Evolutionary conservation across 768 basidiomycete genomes (phyloP).

Genomic region (Suillus hirtellus): DNA sequence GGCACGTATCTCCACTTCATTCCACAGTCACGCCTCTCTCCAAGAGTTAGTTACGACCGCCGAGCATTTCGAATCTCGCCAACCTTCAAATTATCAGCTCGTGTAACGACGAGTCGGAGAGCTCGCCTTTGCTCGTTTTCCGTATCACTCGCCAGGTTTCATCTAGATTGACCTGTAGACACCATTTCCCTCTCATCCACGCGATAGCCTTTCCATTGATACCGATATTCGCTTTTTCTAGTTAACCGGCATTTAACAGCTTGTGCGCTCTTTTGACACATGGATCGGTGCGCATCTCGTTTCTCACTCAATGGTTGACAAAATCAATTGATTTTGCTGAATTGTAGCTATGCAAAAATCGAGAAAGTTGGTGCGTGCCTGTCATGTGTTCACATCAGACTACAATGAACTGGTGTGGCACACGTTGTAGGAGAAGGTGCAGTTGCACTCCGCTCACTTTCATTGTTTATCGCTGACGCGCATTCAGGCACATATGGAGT

Average conservation of each 20-base stretch:
- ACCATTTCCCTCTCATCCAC: slow-evolving; percentile 6
- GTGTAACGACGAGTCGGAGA: slow-evolving; percentile 11
- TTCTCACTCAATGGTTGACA: slow-evolving; percentile 11
- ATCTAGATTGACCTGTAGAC: background rate
- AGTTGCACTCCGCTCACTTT: slow-evolving; percentile 12
- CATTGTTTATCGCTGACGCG: slow-evolving; percentile 10
- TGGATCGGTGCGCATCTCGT: slow-evolving; percentile 34
- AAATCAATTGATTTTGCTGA: slow-evolving; percentile 22
- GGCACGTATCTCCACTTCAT: slow-evolving; percentile 10
- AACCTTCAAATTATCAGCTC: slow-evolving; percentile 13
- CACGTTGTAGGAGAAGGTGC: slow-evolving; percentile 44
- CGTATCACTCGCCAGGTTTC: slow-evolving; percentile 2
- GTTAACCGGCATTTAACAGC: slow-evolving; percentile 1
- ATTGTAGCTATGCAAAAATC: slow-evolving; percentile 87
- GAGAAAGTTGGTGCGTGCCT: slow-evolving; percentile 92
- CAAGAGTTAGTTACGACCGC: slow-evolving; percentile 20
- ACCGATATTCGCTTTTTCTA: slow-evolving; percentile 7
- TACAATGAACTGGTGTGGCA: slow-evolving; percentile 20
- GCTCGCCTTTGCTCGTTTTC: slow-evolving; percentile 12
- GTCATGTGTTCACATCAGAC: slow-evolving; percentile 14
- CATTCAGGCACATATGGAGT: slow-evolving; percentile 92
- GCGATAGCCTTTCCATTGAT: slow-evolving; percentile 7
- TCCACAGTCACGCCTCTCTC: slow-evolving; percentile 10
- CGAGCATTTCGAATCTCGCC: slow-evolving; percentile 15
- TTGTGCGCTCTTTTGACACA: slow-evolving; percentile 15